Evolutionary conservation across 139 green algal species (phyloP), one percentile per base, ranked within the genome.

Genomic region (Deuterostichococcus epilithicus): DNA sequence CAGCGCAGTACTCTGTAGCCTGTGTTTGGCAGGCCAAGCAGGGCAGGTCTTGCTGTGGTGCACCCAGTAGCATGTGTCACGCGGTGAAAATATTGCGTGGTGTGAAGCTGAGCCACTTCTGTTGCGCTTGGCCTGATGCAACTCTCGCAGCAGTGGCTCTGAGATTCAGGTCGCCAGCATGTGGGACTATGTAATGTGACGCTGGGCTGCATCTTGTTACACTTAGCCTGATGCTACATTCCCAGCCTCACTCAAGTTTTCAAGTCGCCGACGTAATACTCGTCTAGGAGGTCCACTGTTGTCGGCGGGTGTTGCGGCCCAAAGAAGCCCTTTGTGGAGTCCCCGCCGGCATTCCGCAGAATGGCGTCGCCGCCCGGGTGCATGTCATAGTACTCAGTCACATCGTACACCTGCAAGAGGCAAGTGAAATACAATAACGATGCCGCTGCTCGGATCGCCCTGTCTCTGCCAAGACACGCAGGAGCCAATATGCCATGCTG

Each of bases 291-390:
- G 60, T 96, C 89, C 65, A 91, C 90, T 23, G 94, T 91, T 10
- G 88, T 83, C 0, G 83, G 70, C 0, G 93, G 93, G 83, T 97
- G 93, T 74, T 98, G 94, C 23, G 92, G 91, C 0, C 94, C 94
- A 68, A 92, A 80, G 75, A 98, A 97, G 33, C 92, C 92, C 68
- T 92, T 82, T 0, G 94, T 98, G 42, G 91, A 80, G 52, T 98
- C 93, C 5, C 74, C 82, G 0, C 94, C 94, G 0, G 90, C 90
- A 76, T 97, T 87, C 5, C 81, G 87, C 38, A 97, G 81, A 68
- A 98, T 97, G 34, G 87, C 86, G 34, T 93, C 85, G 8, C 94
- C 94, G 3, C 93, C 93, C 3, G 94, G 94, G 77, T 98, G 94
- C 63, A 97, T 88, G 8, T 98, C 90, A 0, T 97, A 84, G 68